These are phyloP conservation scores for Arthrobotrys pseudoclavata DNA, from an alignment of 2,329 filamentous ascomycete genomes.

Conservation along the genomic window DNA sequence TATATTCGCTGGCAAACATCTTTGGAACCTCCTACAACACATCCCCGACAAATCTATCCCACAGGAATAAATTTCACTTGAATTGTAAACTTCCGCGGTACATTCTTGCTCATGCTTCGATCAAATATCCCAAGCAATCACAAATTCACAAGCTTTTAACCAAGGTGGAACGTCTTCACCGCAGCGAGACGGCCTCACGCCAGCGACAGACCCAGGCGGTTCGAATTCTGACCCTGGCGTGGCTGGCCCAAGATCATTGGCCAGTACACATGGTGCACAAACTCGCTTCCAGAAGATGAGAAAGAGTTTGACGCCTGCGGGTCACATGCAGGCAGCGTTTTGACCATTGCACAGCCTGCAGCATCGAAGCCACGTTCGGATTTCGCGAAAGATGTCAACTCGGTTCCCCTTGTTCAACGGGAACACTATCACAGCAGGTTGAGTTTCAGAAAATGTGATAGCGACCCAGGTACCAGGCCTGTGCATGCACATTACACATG, in stretches of 20 bases:
- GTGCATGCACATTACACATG: constrained; percentile 20
- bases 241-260: not conserved
- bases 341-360: constrained; percentile 30
- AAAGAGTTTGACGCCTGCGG: constrained; percentile 15
- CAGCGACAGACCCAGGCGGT: constrained; percentile 7
- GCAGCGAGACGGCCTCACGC: not conserved
- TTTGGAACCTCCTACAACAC: constrained; percentile 17
- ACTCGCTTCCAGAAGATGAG: constrained; percentile 41
- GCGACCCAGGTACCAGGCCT: constrained; percentile 14
- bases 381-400: constrained; percentile 38
- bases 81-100: not conserved
- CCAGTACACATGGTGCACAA: not conserved
- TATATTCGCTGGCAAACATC: constrained; percentile 10
- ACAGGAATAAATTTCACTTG: not conserved
- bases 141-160: constrained; percentile 12
- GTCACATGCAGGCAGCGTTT: constrained; percentile 5
- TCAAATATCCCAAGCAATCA: not conserved
- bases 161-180: constrained; percentile 11
- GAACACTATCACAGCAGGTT: constrained; percentile 34
- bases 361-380: constrained; percentile 14
- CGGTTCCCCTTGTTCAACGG: constrained; percentile 32
- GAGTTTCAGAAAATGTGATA: constrained; percentile 51
- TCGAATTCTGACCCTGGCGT: not conserved
- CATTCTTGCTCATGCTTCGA: not conserved
- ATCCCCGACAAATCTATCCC: not conserved